Evolutionary conservation across 108 stramenopile species (phyloP), one percentile per base, ranked within the genome.

Genomic region (Skeletonema menzelii): DNA sequence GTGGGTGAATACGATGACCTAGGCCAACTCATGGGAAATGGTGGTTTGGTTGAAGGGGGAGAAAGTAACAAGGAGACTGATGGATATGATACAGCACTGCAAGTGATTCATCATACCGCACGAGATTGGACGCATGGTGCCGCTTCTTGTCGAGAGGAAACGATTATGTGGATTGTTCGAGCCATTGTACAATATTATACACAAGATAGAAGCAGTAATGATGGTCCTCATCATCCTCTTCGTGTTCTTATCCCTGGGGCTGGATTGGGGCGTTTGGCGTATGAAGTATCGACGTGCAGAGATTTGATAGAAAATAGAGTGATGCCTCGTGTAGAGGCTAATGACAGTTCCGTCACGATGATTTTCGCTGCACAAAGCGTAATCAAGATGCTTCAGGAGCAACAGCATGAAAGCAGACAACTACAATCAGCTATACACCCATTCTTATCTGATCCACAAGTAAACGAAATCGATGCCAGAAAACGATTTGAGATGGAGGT

Each of bases 261-360:
- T 11, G 91, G 91, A 0, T 63, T 92, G 67, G 88, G 88, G 10
- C 75, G 91, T 13, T 68, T 92, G 57, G 88, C 91, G 8, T 84
- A 76, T 56, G 86, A 89, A 40, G 40, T 89, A 56, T 34, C 72
- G 4, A 64, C 65, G 15, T 59, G 67, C 27, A 27, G 6, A 17
- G 47, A 38, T 15, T 28, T 63, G 32, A 13, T 27, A 12, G 30
- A 65, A 19, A 56, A 67, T 10, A 57, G 72, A 28, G 83, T 49
- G 15, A 11, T 28, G 24, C 73, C 37, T 40, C 4, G 26, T 13
- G 91, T 92, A 1, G 87, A 92, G 72, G 91, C 91, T 38, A 86
- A 87, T 64, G 91, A 92, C 61, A 38, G 74, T 17, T 92, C 91
- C 3, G 53, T 87, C 11, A 66, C 63, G 6, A 92, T 92, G 88